Evolutionary conservation across 2,329 filamentous ascomycete genomes (phyloP), one percentile per base, ranked within the genome.

Genomic region (Exophiala sp.): DNA sequence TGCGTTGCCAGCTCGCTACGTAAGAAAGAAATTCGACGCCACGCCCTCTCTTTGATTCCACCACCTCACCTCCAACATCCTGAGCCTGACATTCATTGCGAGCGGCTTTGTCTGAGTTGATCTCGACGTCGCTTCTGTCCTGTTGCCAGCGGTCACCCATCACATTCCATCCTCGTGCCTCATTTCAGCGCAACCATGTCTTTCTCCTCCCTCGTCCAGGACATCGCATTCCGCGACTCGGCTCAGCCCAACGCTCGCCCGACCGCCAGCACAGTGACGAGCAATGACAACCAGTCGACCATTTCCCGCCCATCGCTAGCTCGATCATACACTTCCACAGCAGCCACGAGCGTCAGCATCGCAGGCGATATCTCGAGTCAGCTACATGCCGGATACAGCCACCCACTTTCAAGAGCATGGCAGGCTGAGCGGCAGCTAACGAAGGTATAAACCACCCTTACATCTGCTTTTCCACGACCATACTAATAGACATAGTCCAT

Each of bases 361-460:
- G 74, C 75, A 14, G 75, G 75, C 5, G 88, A 91, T 65, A 91
- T 94, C 62, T 86, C 86, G 11, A 91, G 87, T 70, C 88, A 92
- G 72, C 80, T 92, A 39, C 89, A 94, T 67, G 86, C 88, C 49
- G 89, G 89, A 54, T 92, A 92, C 72, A 86, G 84, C 65, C 88
- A 94, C 65, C 87, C 89, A 43, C 78, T 94, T 52, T 86, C 87
- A 53, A 80, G 89, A 62, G 81, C 85, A 64, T 94, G 89, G 89
- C 89, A 94, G 71, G 85, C 88, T 33, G 88, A 92, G 75, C 81
- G 87, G 62, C 88, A 92, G 74, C 78, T 94, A 69, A 92, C 89
- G 59, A 92, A 92, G 84, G 88, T 89, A 63, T 52, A 77, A 16
- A 16, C 11, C 11, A 24, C 40, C 20, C 47, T 11, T 12, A 5